phyloP scores from a whole-genome alignment of 176 grass and related monocot genomes.

The Aegilops sharonensis region DNA sequence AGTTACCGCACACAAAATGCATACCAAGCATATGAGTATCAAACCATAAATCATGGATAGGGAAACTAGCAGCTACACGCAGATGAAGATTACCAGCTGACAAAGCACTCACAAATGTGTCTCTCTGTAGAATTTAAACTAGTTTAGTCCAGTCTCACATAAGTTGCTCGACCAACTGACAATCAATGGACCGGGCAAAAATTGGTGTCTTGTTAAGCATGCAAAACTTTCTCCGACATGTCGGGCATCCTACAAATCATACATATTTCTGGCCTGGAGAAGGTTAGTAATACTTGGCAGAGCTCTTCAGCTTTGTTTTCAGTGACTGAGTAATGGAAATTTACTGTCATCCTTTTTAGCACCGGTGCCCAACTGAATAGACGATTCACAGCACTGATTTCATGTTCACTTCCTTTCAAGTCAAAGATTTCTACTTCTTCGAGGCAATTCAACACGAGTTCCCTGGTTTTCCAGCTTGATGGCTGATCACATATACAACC shows the following conservation, averaged over 20 bases:
- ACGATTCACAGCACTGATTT: neutral
- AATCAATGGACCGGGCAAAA: neutral
- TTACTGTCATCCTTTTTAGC: conserved; percentile 14
- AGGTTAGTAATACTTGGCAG: neutral
- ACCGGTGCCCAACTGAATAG: conserved; percentile 11
- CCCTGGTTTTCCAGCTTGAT: conserved; percentile 9
- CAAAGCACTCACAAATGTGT: neutral
- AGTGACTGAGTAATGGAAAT: neutral
- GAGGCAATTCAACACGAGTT: conserved; percentile 2
- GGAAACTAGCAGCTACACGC: neutral
- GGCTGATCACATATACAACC: conserved; percentile 1
- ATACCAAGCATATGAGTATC: neutral
- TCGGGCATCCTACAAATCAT: neutral
- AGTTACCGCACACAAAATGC: too few relatives aligned
- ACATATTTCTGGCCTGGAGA: neutral
- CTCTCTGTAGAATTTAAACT: neutral
- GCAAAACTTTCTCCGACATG: neutral
- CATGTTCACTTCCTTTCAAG: conserved; percentile 6
- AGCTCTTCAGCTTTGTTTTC: conserved; percentile 10
- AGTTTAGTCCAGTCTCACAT: neutral
- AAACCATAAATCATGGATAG: neutral
- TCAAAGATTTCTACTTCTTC: neutral
- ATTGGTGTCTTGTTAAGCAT: neutral
- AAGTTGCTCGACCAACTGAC: neutral
- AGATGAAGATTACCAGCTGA: neutral